Evolutionary conservation across 345 rosid genomes (phyloP).

Genomic region (Bruguiera sexangula): DNA sequence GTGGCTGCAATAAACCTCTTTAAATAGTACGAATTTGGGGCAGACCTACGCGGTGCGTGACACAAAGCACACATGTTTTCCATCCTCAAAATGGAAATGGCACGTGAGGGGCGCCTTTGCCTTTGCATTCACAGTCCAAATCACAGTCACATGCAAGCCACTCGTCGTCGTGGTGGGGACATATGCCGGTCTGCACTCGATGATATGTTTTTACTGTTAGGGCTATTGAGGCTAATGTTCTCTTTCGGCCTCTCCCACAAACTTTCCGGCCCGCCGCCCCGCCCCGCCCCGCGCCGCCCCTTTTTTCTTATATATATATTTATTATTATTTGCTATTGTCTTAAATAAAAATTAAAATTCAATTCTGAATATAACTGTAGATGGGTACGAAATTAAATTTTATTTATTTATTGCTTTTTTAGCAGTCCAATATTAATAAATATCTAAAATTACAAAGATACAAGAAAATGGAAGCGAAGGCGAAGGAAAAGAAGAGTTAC

Average conservation of each 20-base stretch:
- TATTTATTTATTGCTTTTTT: no score
- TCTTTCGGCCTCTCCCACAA: conserved; percentile 4
- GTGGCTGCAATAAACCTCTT: no score
- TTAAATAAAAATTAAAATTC: no score
- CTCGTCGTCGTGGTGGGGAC: not conserved
- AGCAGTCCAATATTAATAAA: no score
- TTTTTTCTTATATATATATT: not conserved
- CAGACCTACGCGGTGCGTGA: no score
- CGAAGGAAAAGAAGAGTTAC: conserved; percentile 3
- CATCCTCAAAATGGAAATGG: not conserved
- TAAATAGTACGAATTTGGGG: no score
- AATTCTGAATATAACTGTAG: no score
- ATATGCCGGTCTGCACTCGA: conserved; percentile 19
- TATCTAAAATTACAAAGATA: not conserved
- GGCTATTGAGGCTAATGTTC: conserved; percentile 8
- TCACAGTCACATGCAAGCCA: not conserved
- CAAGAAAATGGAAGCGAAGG: not conserved
- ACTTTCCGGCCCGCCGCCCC: not conserved
- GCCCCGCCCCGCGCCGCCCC: no score
- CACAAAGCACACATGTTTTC: no score
- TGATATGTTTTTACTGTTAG: conserved; percentile 15
- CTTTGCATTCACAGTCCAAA: not conserved
- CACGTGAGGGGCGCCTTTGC: not conserved
- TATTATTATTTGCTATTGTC: no score
- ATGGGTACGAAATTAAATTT: no score